phyloP scores from a whole-genome alignment of 768 basidiomycete species.

The Pleurotus pulmonarius region DNA sequence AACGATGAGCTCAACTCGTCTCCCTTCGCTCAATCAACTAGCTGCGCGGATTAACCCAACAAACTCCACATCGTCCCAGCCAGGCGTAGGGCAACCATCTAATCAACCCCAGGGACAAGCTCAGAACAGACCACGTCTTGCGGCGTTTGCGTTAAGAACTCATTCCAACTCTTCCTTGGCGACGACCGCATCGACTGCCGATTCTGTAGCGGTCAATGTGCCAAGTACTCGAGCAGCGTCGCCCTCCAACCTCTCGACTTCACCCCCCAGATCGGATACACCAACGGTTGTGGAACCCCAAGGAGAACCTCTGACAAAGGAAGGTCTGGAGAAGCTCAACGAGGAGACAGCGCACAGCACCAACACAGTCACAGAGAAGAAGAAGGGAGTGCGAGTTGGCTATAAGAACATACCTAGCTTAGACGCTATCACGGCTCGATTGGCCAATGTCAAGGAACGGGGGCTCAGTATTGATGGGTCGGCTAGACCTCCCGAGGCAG shows the following conservation, averaged over 20 bases:
- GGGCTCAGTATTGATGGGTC: slow-evolving; percentile 63
- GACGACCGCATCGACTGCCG: slow-evolving; percentile 47
- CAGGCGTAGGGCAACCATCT: slow-evolving; percentile 15
- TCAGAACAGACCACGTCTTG: slow-evolving; percentile 57
- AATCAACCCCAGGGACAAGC: neutral
- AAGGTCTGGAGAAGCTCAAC: slow-evolving; percentile 63
- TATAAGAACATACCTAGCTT: slow-evolving; percentile 88
- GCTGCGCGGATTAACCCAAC: slow-evolving; percentile 70
- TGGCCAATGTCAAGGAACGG: slow-evolving; percentile 56
- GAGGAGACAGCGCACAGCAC: slow-evolving; percentile 37
- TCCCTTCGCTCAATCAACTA: slow-evolving; percentile 78
- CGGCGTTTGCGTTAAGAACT: slow-evolving; percentile 69
- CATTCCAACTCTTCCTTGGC: slow-evolving; percentile 53
- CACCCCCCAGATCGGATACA: slow-evolving; percentile 43
- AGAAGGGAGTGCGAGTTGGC: slow-evolving; percentile 41
- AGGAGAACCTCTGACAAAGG: slow-evolving; percentile 59
- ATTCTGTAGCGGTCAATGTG: slow-evolving; percentile 65
- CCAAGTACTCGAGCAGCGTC: slow-evolving; percentile 67
- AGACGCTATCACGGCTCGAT: slow-evolving; percentile 78
- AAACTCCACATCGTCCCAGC: slow-evolving; percentile 20
- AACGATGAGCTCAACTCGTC: slow-evolving; percentile 29
- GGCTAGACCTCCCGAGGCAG: slow-evolving; percentile 69
- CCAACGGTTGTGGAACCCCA: slow-evolving; percentile 30
- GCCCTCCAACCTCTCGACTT: slow-evolving; percentile 48
- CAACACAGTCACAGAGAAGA: slow-evolving; percentile 22